These are phyloP conservation scores for Cyclostephanos invisitatus DNA, from an alignment of 108 stramenopile genomes.

Conservation along the genomic window DNA sequence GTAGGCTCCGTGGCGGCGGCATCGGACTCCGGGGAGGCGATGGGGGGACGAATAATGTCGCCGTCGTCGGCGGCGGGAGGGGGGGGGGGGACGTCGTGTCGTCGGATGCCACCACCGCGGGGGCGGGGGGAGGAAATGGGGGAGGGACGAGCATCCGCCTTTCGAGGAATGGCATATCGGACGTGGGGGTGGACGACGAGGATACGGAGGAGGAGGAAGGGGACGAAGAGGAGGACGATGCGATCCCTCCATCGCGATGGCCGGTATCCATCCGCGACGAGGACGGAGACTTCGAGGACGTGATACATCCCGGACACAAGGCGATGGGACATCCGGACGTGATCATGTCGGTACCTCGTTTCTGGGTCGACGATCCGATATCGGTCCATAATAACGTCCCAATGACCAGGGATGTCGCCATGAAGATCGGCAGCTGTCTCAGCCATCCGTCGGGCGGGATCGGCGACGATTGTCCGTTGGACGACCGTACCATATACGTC, in stretches of 20 bases:
- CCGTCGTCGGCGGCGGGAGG: constrained; percentile 10
- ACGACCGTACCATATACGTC: constrained; percentile 76
- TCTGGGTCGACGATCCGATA: constrained; percentile 56
- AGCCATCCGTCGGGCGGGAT: constrained; percentile 22
- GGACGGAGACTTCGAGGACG: constrained; percentile 59
- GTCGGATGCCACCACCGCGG: too few species aligned
- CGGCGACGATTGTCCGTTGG: constrained; percentile 66
- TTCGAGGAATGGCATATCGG: constrained; percentile 30
- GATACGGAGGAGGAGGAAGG: not conserved
- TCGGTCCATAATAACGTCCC: constrained; percentile 66
- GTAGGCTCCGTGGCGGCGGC: constrained; percentile 7
- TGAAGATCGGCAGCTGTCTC: constrained; percentile 72
- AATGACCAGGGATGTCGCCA: constrained; percentile 69
- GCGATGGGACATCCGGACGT: constrained; percentile 47
- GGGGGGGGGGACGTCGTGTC: too few species aligned
- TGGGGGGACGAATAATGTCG: too few species aligned
- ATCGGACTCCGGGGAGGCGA: not conserved
- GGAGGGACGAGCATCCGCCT: constrained; percentile 36
- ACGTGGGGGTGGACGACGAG: not conserved
- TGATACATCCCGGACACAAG: constrained; percentile 72
- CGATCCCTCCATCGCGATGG: constrained; percentile 61
- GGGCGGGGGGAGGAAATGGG: too few species aligned
- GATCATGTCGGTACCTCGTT: constrained; percentile 64
- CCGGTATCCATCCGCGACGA: constrained; percentile 67
- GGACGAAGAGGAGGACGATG: constrained; percentile 1